These are phyloP conservation scores for Russula dissimulans DNA, from an alignment of 768 basidiomycete genomes.

Conservation along the genomic window DNA sequence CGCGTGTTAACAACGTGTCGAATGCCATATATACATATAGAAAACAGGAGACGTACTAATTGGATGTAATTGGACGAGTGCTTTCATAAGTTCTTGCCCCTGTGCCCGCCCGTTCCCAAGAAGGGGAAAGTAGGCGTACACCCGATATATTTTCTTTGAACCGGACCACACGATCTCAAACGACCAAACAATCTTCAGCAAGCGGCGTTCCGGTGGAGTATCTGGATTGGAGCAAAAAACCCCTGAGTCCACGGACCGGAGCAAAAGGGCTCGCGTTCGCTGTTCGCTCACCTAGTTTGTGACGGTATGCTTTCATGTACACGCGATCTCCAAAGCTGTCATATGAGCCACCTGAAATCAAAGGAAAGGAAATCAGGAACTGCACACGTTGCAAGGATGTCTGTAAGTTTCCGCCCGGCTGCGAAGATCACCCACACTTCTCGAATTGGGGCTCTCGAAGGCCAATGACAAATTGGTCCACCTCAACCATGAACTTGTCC, in stretches of 20 bases:
- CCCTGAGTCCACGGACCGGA: conserved; percentile 15
- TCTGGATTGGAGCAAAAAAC: neutral
- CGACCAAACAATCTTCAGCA: conserved; percentile 16
- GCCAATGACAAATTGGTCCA: conserved; percentile 18
- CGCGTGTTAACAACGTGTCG: conserved; percentile 17
- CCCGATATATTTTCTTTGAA: conserved; percentile 15
- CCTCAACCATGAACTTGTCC: conserved; percentile 17
- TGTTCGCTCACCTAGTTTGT: conserved; percentile 10
- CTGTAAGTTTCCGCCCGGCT: conserved; percentile 1
- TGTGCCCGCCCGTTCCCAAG: conserved; percentile 18
- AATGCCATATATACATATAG: neutral
- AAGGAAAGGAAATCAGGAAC: conserved; percentile 2
- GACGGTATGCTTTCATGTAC: conserved; percentile 18
- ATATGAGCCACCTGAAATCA: conserved; percentile 12
- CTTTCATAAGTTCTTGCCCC: conserved; percentile 17
- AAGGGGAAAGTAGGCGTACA: conserved; percentile 17
- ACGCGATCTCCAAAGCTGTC: conserved; percentile 18
- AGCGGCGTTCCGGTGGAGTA: conserved; percentile 13
- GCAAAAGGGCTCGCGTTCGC: neutral
- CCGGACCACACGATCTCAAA: conserved; percentile 17
- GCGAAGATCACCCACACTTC: conserved; percentile 12
- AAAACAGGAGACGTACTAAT: conserved; percentile 11
- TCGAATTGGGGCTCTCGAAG: conserved; percentile 16
- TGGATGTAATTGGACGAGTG: conserved; percentile 17
- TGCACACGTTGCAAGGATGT: conserved; percentile 1